Evolutionary conservation across 805 yeast genomes (phyloP).

Genomic region (Candida odintsovae): DNA sequence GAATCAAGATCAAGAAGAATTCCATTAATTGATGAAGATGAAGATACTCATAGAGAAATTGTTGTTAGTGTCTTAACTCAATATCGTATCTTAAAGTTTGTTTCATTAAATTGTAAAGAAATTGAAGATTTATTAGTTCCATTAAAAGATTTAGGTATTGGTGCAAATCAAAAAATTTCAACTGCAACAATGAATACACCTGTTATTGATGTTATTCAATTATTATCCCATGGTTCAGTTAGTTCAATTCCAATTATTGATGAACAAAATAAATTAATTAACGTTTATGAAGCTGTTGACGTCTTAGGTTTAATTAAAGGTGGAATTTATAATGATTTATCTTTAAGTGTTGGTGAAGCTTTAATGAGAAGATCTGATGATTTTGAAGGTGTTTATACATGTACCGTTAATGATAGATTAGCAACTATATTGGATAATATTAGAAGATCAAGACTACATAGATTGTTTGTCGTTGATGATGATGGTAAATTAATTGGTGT

Average conservation of each 20-base stretch:
- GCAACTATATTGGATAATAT: constrained; percentile 91
- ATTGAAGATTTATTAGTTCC: constrained; percentile 79
- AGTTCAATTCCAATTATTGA: constrained; percentile 93
- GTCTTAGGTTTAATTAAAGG: constrained; percentile 89
- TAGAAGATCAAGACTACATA: constrained; percentile 82
- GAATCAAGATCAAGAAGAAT: constrained; percentile 86
- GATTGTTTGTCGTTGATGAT: constrained; percentile 90
- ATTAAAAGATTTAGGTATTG: constrained; percentile 60
- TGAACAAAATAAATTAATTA: constrained; percentile 59
- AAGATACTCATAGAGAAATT: constrained; percentile 85
- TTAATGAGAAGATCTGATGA: constrained; percentile 90
- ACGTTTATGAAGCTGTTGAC: constrained; percentile 95
- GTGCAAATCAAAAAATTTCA: constrained; percentile 51
- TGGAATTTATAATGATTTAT: constrained; percentile 86
- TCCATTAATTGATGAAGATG: constrained; percentile 92
- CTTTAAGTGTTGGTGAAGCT: constrained; percentile 93
- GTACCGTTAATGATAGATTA: constrained; percentile 80
- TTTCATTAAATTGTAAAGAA: constrained; percentile 93
- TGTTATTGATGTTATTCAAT: constrained; percentile 85
- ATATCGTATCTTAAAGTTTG: constrained; percentile 91
- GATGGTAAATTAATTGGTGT: constrained; percentile 74
- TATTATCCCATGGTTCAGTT: constrained; percentile 72
- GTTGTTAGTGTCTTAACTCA: constrained; percentile 95
- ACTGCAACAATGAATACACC: constrained; percentile 89
- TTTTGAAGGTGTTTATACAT: constrained; percentile 96